Evolutionary conservation across 371 early-diverging fungal species (phyloP), one percentile per base, ranked within the genome.

Genomic region (Antonospora locustae): DNA sequence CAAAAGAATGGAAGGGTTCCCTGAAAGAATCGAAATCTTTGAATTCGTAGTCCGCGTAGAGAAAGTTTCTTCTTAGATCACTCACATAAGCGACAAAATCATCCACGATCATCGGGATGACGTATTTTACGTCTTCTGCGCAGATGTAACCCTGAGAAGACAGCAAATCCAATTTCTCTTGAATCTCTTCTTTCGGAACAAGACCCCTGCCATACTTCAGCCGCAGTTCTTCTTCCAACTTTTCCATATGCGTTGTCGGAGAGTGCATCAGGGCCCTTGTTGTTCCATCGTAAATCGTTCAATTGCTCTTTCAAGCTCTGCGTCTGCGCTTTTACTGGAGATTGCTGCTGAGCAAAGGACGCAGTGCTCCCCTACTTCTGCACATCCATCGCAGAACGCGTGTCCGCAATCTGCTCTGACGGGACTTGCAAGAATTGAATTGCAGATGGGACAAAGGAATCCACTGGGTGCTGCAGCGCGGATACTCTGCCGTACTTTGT

Each of bases 301-400:
- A n/a, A n/a, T n/a, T n/a, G n/a, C n/a, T n/a, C n/a, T n/a, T n/a
- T n/a, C n/a, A n/a, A n/a, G n/a, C n/a, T n/a, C n/a, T n/a, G n/a
- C n/a, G n/a, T n/a, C n/a, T n/a, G n/a, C n/a, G n/a, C n/a, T n/a
- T n/a, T n/a, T n/a, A n/a, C n/a, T 34, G 34, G 34, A 9, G 7
- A 65, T 48, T 43, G n/a, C n/a, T 19, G 57, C 50, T 24, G 44
- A 48, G 39, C 73, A 73, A 6, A 58, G 56, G 29, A 50, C 44
- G 34, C 73, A 73, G 25, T 60, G 61, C 11, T 32, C 45, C 2
- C 43, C 45, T 14, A 61, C 22, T 5, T 5, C 1, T 19, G 60
- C 34, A 51, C 75, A 75, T 36, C 46, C 45, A 17, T 67, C 59
- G 48, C 75, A 75, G 32, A 68, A 63, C 5, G 30, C 46, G 43